Evolutionary conservation across 2,329 filamentous ascomycete species (phyloP), one percentile per base, ranked within the genome.

Genomic region (Thelonectria olida): DNA sequence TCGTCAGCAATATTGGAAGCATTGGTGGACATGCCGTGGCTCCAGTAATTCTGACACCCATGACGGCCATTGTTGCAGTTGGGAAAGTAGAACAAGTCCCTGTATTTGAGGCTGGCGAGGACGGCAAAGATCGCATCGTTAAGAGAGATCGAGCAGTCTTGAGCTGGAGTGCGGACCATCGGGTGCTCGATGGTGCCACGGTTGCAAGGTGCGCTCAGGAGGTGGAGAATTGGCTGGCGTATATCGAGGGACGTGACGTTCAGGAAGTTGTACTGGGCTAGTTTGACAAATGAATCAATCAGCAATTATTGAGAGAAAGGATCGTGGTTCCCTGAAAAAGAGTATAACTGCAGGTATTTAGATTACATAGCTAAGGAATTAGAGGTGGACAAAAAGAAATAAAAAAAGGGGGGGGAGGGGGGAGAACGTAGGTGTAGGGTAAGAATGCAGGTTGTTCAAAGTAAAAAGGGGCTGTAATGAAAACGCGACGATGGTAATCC

Each of bases 1-100:
- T 58, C 4, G 49, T 58, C 6, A 58, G 55, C 19, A 58, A 58
- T 25, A 58, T 58, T 27, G 55, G 55, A 13, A 58, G 55, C 23
- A 58, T 58, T 13, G 55, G 55, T 1, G 55, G 55, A 8, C n/a
- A 53, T 7, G 31, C 13, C 12, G 47, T 58, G 7, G 48, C 38
- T 8, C 55, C 55, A 3, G 39, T 58, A 4, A 58, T 58, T 28
- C 17, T 58, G 28, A 22, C 55, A 2, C 55, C 55, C 1, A 58
- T 47, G 38, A 45, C 42, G 3, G 49, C 49, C 4, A 53, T 58
- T 48, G 10, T 58, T 1, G 55, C 48, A 2, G 15, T 58, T 31
- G 55, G 55, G 2, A 13, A 28, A 12, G 19, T 27, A 7, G 39
- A 52, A 12, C 15, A 52, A 13, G 41, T 58, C 2, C 39, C 55